Evolutionary conservation across 805 yeast genomes (phyloP).

Genomic region (Candida gorgasii): DNA sequence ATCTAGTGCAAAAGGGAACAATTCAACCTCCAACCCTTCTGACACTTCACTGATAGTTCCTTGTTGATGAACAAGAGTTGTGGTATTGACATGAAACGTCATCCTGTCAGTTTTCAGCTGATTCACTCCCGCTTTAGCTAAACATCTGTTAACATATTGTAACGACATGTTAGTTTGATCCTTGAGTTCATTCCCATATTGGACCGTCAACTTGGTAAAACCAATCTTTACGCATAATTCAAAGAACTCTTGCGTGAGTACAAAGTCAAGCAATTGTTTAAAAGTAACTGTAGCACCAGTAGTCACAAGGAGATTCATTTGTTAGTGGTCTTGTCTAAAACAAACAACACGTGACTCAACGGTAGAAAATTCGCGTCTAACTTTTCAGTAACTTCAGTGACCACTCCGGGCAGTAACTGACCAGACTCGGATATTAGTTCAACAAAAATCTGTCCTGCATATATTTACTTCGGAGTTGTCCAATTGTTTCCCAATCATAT

Average conservation of each 20-base stretch:
- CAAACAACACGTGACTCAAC: too few relatives aligned
- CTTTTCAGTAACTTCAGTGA: too few relatives aligned
- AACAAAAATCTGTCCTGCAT: slow-evolving; percentile 1
- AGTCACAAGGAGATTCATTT: slow-evolving; percentile 52
- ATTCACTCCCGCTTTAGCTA: slow-evolving; percentile 7
- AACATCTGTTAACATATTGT: slow-evolving; percentile 20
- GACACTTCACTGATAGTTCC: background rate
- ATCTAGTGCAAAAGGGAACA: slow-evolving; percentile 30
- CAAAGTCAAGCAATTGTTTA: slow-evolving; percentile 45
- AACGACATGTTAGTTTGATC: slow-evolving; percentile 24
- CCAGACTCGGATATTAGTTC: background rate
- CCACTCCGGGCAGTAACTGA: too few relatives aligned
- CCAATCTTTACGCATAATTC: background rate
- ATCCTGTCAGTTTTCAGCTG: background rate
- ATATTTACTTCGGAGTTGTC: background rate
- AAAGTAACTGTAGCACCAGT: slow-evolving; percentile 94
- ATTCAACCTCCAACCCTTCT: slow-evolving; percentile 7
- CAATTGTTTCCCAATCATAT: background rate
- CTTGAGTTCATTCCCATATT: slow-evolving; percentile 34
- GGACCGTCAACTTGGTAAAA: slow-evolving; percentile 14
- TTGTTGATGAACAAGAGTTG: background rate
- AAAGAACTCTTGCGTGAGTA: slow-evolving; percentile 6
- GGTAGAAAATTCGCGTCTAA: too few relatives aligned
- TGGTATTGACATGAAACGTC: background rate
- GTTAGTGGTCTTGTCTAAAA: too few relatives aligned